Evolutionary conservation across 2,329 filamentous ascomycete species (phyloP), one percentile per base, ranked within the genome.

Genomic region (Nakataea oryzae): DNA sequence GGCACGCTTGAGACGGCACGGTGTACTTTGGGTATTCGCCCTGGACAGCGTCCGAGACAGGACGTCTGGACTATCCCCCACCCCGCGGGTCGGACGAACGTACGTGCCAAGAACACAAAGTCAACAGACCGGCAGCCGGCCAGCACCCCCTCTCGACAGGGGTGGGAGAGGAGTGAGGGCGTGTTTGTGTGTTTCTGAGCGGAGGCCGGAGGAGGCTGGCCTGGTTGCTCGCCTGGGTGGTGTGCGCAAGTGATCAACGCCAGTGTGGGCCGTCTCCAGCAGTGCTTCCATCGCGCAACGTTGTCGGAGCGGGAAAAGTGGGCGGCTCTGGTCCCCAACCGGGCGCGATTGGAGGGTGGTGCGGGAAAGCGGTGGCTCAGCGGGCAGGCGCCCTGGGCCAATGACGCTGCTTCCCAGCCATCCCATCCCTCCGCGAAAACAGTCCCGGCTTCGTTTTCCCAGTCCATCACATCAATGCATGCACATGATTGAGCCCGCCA

Each of bases 371-470:
- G 21, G 41, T 50, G 41, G 41, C 17, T n/a, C 41, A 2, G 41
- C 41, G 41, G 21, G 41, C 41, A 50, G 21, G 41, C 41, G 8
- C 21, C 41, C 41, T 50, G 41, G 21, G 60, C 62, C 62, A 63
- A 63, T 61, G 56, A 58, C 56, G 61, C 55, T 57, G 21, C 21
- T 29, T 59, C 62, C 60, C 62, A 62, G 62, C 61, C 61, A 62
- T 41, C 41, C 61, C 61, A 62, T 41, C 41, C 41, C 8, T n/a
- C 41, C 21, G 6, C 3, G 21, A 50, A 50, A 50, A 50, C 41
- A 50, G 41, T 50, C 41, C 41, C 21, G 24, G 21, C 41, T n/a
- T 50, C 41, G n/a, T 50, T 24, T 50, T 50, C 41, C 41, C 41
- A 50, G 41, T n/a, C 41, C 41, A 50, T 58, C 59, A 14, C 41